These are phyloP conservation scores for Lavandula angustifolia DNA, from an alignment of 257 asterid genomes.

Conservation along the genomic window DNA sequence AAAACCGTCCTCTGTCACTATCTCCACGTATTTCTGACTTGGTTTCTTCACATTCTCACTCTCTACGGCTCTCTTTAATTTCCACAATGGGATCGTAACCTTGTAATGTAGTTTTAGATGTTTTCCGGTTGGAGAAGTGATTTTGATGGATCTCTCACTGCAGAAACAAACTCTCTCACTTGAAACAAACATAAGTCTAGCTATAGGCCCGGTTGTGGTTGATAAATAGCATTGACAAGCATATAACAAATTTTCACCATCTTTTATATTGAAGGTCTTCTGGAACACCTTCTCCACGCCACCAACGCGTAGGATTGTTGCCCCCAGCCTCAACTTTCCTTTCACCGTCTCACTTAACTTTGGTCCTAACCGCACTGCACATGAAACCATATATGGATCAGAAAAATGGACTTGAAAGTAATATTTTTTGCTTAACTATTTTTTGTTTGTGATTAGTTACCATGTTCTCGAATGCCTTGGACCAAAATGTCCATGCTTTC, in stretches of 20 bases:
- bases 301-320: constrained; percentile 37
- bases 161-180: constrained; percentile 40
- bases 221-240: constrained; percentile 43
- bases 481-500: constrained; percentile 30
- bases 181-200: constrained; percentile 38
- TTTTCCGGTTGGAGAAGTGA: constrained; percentile 13
- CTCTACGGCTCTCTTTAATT: constrained; percentile 36
- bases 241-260: constrained; percentile 37
- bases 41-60: constrained; percentile 39
- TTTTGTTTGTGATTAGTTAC: constrained; percentile 4
- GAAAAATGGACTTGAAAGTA: background rate
- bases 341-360: constrained; percentile 37
- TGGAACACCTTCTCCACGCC: constrained; percentile 39
- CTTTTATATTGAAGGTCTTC: constrained; percentile 33
- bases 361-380: constrained; percentile 35
- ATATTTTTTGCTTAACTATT: no score
- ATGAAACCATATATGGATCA: background rate
- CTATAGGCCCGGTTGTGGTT: constrained; percentile 43
- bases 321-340: constrained; percentile 42
- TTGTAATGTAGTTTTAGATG: constrained; percentile 36
- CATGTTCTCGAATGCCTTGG: constrained; percentile 31
- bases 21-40: constrained; percentile 40
- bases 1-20: constrained; percentile 41
- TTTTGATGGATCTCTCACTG: constrained; percentile 39
- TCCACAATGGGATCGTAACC: constrained; percentile 39